Evolutionary conservation across 163 green algal species (phyloP).

Genomic region (Coccomyxa subellipsoidea): DNA sequence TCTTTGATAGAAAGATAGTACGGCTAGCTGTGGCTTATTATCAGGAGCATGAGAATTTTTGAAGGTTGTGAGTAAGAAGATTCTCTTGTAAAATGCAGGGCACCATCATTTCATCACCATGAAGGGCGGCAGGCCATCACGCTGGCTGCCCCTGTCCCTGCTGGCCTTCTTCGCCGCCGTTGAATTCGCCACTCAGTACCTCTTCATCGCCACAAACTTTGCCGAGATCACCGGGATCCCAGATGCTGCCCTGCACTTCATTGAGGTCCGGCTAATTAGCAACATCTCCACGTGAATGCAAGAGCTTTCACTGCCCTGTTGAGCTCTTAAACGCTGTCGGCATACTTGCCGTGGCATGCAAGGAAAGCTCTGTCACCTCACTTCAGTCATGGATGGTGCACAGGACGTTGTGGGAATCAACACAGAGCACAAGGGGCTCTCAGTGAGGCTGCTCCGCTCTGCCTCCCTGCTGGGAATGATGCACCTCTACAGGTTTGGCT

Average conservation of each 20-base stretch:
- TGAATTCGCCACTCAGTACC: slow-evolving; percentile 8
- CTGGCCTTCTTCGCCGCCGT: not conserved
- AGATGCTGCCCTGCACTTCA: not conserved
- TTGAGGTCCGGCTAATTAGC: not conserved
- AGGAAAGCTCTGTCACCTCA: not conserved
- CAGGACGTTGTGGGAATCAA: slow-evolving; percentile 41
- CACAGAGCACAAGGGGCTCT: slow-evolving; percentile 16
- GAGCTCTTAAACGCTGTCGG: no score
- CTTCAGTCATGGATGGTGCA: not conserved
- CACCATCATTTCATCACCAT: not conserved
- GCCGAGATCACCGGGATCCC: not conserved
- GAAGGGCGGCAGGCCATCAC: not conserved
- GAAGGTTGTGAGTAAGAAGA: no score
- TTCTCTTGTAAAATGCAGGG: no score
- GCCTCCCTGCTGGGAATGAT: slow-evolving; percentile 39
- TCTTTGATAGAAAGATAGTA: no score
- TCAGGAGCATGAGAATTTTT: no score
- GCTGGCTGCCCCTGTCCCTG: not conserved
- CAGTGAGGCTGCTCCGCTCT: slow-evolving; percentile 43
- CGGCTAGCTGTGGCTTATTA: no score
- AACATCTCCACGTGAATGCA: not conserved
- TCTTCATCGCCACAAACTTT: slow-evolving; percentile 1
- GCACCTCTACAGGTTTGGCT: slow-evolving; percentile 42
- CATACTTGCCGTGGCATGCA: not conserved
- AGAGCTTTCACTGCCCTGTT: no score